Conservation (phyloP, 768 basidiomycete genomes). For the Serpula lacrymans region DNA sequence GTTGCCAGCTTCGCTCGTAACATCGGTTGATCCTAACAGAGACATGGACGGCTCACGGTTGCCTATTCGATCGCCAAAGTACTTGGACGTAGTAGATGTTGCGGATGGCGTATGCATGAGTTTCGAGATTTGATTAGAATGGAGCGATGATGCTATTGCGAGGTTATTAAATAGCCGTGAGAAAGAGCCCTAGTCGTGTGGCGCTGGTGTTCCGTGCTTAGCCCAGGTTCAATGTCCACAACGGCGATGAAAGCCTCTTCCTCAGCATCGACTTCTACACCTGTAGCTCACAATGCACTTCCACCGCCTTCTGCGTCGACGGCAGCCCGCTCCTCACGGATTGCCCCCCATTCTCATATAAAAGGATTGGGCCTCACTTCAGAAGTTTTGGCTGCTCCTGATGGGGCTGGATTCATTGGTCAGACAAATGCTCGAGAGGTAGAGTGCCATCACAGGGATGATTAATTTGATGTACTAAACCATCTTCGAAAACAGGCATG, state of each 20-base stretch:
- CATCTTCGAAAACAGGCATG: conserved; percentile 71
- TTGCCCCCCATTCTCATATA: conserved; percentile 93
- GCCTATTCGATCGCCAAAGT: too few relatives aligned
- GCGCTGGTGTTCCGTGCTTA: too few relatives aligned
- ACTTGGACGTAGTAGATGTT: too few relatives aligned
- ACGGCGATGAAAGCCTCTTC: conserved; percentile 35
- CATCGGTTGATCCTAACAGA: too few relatives aligned
- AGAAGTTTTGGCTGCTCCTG: conserved; percentile 73
- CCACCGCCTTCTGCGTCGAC: conserved; percentile 63
- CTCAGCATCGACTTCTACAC: conserved; percentile 46
- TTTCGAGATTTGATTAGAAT: too few relatives aligned
- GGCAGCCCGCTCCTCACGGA: conserved; percentile 68
- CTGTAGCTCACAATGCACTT: conserved; percentile 70
- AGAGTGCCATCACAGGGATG: conserved; percentile 7
- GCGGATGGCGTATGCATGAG: too few relatives aligned
- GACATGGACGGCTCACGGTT: too few relatives aligned
- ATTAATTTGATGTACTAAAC: neutral
- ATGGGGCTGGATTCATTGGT: conserved; percentile 86
- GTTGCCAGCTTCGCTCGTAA: too few relatives aligned
- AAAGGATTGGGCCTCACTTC: conserved; percentile 88
- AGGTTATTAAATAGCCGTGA: too few relatives aligned
- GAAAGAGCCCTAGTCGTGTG: too few relatives aligned
- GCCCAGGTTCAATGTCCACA: conserved; percentile 1
- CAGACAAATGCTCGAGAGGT: conserved; percentile 91
- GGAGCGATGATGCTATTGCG: too few relatives aligned